Conservation (phyloP, 345 rosid genomes). For the Sisymbrium altissimum region DNA sequence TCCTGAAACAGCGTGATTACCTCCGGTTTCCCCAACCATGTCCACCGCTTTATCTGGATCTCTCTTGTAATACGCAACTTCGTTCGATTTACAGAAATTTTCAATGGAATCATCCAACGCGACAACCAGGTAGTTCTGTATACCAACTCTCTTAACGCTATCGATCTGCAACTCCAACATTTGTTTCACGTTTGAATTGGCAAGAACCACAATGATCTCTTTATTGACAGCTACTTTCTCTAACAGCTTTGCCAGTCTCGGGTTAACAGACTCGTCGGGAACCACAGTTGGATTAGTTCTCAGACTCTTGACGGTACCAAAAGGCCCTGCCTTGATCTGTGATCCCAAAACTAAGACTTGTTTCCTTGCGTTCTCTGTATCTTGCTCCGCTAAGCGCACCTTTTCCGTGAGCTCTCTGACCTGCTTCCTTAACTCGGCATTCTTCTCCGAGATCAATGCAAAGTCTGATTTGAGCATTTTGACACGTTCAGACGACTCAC, state of each 20-base stretch:
- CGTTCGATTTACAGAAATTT: slow-evolving; percentile 54
- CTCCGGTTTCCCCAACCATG: slow-evolving; percentile 55
- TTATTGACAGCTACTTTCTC: slow-evolving; percentile 57
- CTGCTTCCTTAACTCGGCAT: slow-evolving; percentile 54
- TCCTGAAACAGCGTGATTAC: slow-evolving; percentile 76
- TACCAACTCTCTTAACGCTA: slow-evolving; percentile 67
- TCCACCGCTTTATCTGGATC: slow-evolving; percentile 65
- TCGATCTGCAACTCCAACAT: slow-evolving; percentile 74
- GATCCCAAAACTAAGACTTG: slow-evolving; percentile 62
- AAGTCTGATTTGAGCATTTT: slow-evolving; percentile 62
- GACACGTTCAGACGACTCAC: slow-evolving; percentile 62
- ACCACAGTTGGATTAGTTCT: slow-evolving; percentile 60
- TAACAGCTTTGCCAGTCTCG: slow-evolving; percentile 67
- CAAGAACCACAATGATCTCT: slow-evolving; percentile 82
- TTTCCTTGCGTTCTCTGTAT: slow-evolving; percentile 58
- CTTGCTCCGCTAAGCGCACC: slow-evolving; percentile 55
- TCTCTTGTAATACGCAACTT: slow-evolving; percentile 67
- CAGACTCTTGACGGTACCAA: slow-evolving; percentile 74
- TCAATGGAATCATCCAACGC: slow-evolving; percentile 62
- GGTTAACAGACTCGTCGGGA: slow-evolving; percentile 76
- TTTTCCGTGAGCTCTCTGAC: slow-evolving; percentile 56
- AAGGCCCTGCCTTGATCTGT: slow-evolving; percentile 70
- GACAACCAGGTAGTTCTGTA: slow-evolving; percentile 65
- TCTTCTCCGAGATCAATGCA: slow-evolving; percentile 52
- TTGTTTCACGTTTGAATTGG: slow-evolving; percentile 68